A percentile compares a stretch with the other conserved stretches of the same genome.
phyloP scores from a whole-genome alignment of 2,329 filamentous ascomycete genomes.

The Botrytis paeoniae region DNA sequence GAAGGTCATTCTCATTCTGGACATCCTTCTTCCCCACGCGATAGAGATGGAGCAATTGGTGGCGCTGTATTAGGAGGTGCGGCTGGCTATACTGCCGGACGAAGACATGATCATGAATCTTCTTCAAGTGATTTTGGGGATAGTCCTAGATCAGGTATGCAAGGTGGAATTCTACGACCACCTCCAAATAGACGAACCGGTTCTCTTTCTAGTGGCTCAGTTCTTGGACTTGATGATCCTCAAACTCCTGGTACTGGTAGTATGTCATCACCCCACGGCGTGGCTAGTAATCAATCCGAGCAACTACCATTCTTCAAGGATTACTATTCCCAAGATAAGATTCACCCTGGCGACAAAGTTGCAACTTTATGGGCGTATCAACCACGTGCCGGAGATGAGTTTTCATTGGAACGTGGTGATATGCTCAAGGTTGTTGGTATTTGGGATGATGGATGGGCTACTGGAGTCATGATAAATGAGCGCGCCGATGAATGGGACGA shows the following conservation, averaged over 20 bases:
- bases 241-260: conserved; percentile 73
- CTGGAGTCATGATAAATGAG: conserved; percentile 78
- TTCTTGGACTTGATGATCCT: conserved; percentile 64
- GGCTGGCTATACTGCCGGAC: conserved; percentile 47
- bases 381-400: conserved; percentile 89
- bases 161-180: conserved; percentile 55
- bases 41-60: conserved; percentile 17
- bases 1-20: conserved; percentile 70
- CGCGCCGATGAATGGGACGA: conserved; percentile 86
- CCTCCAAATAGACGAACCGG: conserved; percentile 70
- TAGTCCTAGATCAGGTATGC: conserved; percentile 65
- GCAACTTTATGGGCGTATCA: conserved; percentile 96
- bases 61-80: conserved; percentile 41
- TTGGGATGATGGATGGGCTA: conserved; percentile 99
- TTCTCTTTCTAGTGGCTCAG: conserved; percentile 85
- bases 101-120: conserved; percentile 48
- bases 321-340: conserved; percentile 96
- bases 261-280: conserved; percentile 79
- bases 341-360: conserved; percentile 86
- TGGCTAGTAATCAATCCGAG: conserved; percentile 88
- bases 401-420: conserved; percentile 87
- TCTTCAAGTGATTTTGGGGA: conserved; percentile 64
- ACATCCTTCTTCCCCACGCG: conserved; percentile 52
- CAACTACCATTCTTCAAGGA: conserved; percentile 97
- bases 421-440: conserved; percentile 98